Base-by-base conservation (phyloP, 495 filamentous ascomycete genomes). In the Hyaloscypha variabilis region DNA sequence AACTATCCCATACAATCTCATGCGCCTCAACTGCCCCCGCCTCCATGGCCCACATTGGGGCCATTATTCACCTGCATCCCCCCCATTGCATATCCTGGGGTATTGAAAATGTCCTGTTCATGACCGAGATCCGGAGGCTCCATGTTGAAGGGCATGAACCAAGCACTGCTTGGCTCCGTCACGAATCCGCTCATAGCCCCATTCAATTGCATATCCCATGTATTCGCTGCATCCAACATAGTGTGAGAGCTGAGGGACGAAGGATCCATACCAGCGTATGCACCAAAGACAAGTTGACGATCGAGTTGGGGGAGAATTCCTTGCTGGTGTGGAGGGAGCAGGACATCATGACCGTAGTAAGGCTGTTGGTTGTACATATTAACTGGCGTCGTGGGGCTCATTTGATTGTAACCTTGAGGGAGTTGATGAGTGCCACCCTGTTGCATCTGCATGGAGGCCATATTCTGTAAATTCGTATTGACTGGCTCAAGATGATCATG, bases 71-170 rank as follows among this genome's bases (percentile, higher is more conserved):
- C 50, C 24, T 57, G 65, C 64, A 67, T 67, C 6, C 68, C 65
- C 8, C 60, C 67, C 67, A 69, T 63, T 29, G 61, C 68, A 61
- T 68, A 71, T 51, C 58, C 58, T 14, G 65, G 42, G 13, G 62
- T 51, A 24, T 61, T 67, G 56, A 71, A 69, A 13, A 69, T 54
- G 49, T 71, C 69, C 14, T 57, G 57, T 17, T 87, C 85, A 34
- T 82, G 79, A 17, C 81, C 83, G 25, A 87, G 74, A 59, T 85
- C 83, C 25, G 86, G 86, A 58, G 91, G 91, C 67, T 93, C 90
- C 77, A 94, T 86, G 71, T 97, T 97, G 78, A 97, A 97, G 2
- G 94, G 94, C 79, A 96, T 87, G 76, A 97, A 97, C 94, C 94
- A 97, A 25, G 93, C 92, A 51, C 82, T 85, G 60, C 88, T 92